Evolutionary conservation across 2,329 filamentous ascomycete genomes (phyloP).

Genomic region (Aspergillus persii): DNA sequence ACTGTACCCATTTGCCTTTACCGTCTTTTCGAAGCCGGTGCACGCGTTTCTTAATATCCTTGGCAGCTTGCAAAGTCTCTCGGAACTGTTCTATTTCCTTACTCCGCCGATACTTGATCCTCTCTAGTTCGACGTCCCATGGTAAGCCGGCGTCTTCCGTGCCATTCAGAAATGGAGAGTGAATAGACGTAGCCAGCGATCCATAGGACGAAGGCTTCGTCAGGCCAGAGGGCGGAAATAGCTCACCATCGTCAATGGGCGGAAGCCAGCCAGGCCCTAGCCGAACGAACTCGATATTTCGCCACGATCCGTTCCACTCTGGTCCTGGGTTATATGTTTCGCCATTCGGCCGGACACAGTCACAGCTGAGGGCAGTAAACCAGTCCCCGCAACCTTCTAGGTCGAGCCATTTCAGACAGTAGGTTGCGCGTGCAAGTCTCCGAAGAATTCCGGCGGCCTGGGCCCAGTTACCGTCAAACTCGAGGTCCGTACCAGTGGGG

Average conservation of each 20-base stretch:
- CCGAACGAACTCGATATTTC: slow-evolving; percentile 43
- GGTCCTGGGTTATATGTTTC: slow-evolving; percentile 32
- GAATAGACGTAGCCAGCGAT: slow-evolving; percentile 22
- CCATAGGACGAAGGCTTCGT: not conserved
- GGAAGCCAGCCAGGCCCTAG: slow-evolving; percentile 44
- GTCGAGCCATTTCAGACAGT: slow-evolving; percentile 62
- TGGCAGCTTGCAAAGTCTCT: slow-evolving; percentile 26
- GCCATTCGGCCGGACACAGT: slow-evolving; percentile 28
- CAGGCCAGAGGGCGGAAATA: not conserved
- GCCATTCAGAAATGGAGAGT: slow-evolving; percentile 16
- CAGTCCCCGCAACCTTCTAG: slow-evolving; percentile 59
- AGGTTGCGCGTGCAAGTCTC: slow-evolving; percentile 54
- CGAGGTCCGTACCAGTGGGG: slow-evolving; percentile 54
- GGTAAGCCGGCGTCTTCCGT: slow-evolving; percentile 11
- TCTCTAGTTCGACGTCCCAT: slow-evolving; percentile 35
- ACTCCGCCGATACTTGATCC: slow-evolving; percentile 27
- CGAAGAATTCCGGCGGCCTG: slow-evolving; percentile 58
- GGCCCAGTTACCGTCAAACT: slow-evolving; percentile 53
- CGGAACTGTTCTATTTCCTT: slow-evolving; percentile 34
- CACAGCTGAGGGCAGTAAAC: slow-evolving; percentile 53
- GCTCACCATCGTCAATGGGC: slow-evolving; percentile 15
- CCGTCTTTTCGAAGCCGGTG: slow-evolving; percentile 28
- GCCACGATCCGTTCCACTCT: slow-evolving; percentile 48
- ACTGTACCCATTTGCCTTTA: slow-evolving; percentile 41
- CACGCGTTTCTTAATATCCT: slow-evolving; percentile 32